Base-by-base conservation (phyloP, 2,329 filamentous ascomycete genomes). In the Monilinia polystroma region DNA sequence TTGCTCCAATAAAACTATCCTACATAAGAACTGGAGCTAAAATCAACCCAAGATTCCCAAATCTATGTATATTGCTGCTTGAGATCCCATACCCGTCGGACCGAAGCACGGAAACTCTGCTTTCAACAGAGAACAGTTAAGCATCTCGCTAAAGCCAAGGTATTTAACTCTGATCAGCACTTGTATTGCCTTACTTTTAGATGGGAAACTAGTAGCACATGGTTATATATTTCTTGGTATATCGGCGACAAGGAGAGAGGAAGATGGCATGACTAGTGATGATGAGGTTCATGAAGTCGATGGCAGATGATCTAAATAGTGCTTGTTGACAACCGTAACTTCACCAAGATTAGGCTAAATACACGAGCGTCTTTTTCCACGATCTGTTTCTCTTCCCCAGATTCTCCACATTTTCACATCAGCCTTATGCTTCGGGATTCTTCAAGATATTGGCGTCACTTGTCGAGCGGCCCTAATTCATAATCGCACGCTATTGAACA, bases 311-410 rank as follows among this genome's bases (percentile, higher is more conserved):
- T 18, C 43, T 49, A 26, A 16, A 49, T 49, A 29, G 29, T 60
- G 38, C 29, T 32, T 60, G 12, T 20, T 14, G 45, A 11, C 32
- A 63, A 20, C 32, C 32, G 59, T 63, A 41, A 29, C 14, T 20
- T 54, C 29, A 16, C 32, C 18, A 6, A 38, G 18, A 35, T 29
- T 54, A 63, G 60, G 60, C 60, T 63, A 63, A 63, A 63, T 45
- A 23, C 26, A 51, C 45, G 7, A n/a, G 35, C 32, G 20, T 29
- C n/a, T 38, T 60, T 62, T 43, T 51, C 45, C 58, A 51, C 45
- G 23, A 51, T 20, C 20, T 51, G 51, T 14, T 26, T 62, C 41
- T 62, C 43, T 62, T 49, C 60, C 60, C 60, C 60, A 63, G 35
- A 55, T 43, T 55, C 59, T 54, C 60, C 49, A 23, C 60, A 63